A percentile compares a stretch with the other conserved stretches of the same genome.
Evolutionary conservation across 768 basidiomycete species (phyloP).

Genomic region (Candolleomyces aberdarensis): DNA sequence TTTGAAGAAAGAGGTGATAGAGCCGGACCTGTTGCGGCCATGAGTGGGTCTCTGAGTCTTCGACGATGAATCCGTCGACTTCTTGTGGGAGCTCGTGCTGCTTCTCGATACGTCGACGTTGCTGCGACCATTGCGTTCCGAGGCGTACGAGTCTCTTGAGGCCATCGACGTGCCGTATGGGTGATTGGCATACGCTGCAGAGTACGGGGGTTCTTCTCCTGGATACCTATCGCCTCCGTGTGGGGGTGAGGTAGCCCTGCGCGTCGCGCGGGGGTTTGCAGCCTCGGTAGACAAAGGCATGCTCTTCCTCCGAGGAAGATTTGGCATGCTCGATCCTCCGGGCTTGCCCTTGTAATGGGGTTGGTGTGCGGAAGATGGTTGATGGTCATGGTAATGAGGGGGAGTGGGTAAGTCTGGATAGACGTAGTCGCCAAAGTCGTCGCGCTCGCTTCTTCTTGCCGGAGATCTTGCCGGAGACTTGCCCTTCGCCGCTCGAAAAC

Average conservation of each 20-base stretch:
- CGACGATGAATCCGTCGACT: not conserved
- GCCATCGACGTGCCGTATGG: constrained; percentile 4
- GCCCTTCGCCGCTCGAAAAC: constrained; percentile 17
- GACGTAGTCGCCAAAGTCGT: constrained; percentile 1
- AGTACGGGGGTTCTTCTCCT: constrained; percentile 4
- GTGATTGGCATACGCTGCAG: constrained; percentile 6
- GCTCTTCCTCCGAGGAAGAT: constrained; percentile 44
- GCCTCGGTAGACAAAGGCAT: constrained; percentile 35
- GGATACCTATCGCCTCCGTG: not conserved
- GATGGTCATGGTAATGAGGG: constrained; percentile 1
- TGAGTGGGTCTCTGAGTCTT: constrained; percentile 21
- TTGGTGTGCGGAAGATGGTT: constrained; percentile 5
- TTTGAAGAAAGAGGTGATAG: constrained; percentile 34
- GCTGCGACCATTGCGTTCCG: constrained; percentile 5
- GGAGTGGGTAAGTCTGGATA: not conserved
- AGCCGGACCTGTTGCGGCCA: constrained; percentile 30
- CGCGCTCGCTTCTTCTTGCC: constrained; percentile 1
- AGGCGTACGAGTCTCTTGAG: constrained; percentile 6
- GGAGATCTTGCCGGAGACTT: constrained; percentile 16
- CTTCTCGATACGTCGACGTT: not conserved
- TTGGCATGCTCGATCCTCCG: not conserved
- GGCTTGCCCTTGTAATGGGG: constrained; percentile 11
- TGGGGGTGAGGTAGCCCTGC: constrained; percentile 1
- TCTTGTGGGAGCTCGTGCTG: not conserved
- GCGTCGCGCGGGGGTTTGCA: not conserved